Percentiles rank a stretch among this genome's conserved stretches.
These are phyloP conservation scores for Tricholoma terreum DNA, from an alignment of 768 basidiomycete species.

Conservation along the genomic window DNA sequence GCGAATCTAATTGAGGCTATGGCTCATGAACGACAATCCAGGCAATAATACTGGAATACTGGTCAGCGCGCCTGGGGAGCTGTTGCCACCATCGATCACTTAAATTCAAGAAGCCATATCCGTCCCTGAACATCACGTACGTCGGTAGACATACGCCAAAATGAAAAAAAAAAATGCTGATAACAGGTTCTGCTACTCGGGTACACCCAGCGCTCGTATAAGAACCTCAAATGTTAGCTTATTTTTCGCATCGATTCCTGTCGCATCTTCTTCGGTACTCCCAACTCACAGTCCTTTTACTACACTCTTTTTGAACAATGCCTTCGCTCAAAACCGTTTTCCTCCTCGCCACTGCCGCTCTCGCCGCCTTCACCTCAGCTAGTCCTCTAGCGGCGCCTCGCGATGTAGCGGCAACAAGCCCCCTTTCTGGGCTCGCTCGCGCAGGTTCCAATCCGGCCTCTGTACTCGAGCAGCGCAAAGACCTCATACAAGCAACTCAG, in stretches of 20 bases:
- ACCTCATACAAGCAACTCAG: background rate
- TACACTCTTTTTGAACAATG: constrained; percentile 20
- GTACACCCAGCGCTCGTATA: background rate
- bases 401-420: background rate
- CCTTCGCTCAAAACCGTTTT: constrained; percentile 18
- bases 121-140: no score
- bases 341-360: constrained; percentile 14
- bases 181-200: background rate
- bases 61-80: no score
- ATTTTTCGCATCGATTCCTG: background rate
- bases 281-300: background rate
- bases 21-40: no score
- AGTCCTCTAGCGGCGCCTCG: constrained; percentile 2
- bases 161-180: background rate
- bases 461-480: background rate
- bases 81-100: no score
- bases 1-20: no score
- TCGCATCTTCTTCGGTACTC: background rate
- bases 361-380: constrained; percentile 16
- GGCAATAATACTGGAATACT: no score
- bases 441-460: background rate
- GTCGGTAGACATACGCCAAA: no score
- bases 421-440: background rate
- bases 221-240: background rate
- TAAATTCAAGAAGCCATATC: no score